Evolutionary conservation across 805 yeast species (phyloP).

Genomic region (Starmerella stigmatis): DNA sequence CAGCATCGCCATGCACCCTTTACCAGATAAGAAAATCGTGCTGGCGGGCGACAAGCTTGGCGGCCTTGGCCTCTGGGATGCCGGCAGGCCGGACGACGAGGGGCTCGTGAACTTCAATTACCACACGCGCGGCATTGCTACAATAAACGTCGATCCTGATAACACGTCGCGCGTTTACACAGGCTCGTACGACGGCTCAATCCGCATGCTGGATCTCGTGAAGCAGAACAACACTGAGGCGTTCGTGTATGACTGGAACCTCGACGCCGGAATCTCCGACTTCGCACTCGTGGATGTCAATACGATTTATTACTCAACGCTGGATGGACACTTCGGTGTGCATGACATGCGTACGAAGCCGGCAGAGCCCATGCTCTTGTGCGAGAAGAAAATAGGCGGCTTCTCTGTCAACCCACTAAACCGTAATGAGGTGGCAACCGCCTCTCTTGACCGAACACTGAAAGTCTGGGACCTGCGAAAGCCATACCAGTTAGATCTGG

Average conservation of each 20-base stretch:
- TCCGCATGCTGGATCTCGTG: slow-evolving; percentile 59
- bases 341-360: slow-evolving; percentile 55
- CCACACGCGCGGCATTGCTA: slow-evolving; percentile 66
- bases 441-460: slow-evolving; percentile 76
- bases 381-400: slow-evolving; percentile 88
- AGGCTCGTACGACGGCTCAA: slow-evolving; percentile 79
- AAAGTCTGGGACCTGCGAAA: slow-evolving; percentile 76
- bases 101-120: slow-evolving; percentile 53
- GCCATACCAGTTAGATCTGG: slow-evolving; percentile 16
- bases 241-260: slow-evolving; percentile 44
- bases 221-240: slow-evolving; percentile 51
- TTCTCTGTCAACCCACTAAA: slow-evolving; percentile 66
- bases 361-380: slow-evolving; percentile 32
- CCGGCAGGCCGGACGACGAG: slow-evolving; percentile 35
- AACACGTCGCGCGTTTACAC: slow-evolving; percentile 50
- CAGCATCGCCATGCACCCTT: slow-evolving; percentile 67
- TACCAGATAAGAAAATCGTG: slow-evolving; percentile 48
- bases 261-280: slow-evolving; percentile 59
- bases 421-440: slow-evolving; percentile 64
- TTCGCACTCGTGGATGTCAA: slow-evolving; percentile 49
- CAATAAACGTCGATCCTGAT: slow-evolving; percentile 44
- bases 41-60: slow-evolving; percentile 89
- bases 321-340: slow-evolving; percentile 68
- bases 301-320: slow-evolving; percentile 59
- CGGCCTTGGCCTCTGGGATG: slow-evolving; percentile 79